Base-by-base conservation (phyloP, 306 rosid genomes). In the Urtica urens region DNA sequence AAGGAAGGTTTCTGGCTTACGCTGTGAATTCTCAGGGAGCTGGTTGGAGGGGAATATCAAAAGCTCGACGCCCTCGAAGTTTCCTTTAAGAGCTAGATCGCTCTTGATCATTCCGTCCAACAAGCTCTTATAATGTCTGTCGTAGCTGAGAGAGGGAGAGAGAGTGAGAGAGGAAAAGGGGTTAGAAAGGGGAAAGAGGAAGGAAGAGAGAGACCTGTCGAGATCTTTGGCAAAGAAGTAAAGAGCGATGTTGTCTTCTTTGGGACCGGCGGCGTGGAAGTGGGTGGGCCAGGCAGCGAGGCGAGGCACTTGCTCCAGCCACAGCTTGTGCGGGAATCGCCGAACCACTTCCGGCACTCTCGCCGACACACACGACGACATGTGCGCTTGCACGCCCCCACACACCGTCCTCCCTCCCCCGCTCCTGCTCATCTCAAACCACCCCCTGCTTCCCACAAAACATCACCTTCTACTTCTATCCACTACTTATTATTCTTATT, bases 151-250 rank as follows among this genome's bases (percentile, higher is more conserved):
- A 26, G 23, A 18, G 22, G 41, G n/a, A 62, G 14, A 17, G 19
- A 18, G 14, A 23, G 24, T 12, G 50, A 7, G 7, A 10, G 7
- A 39, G 18, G 27, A 7, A 17, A 43, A 14, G 10, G 29, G 12
- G 4, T 29, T 1, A 23, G 16, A 6, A 24, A 25, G 12, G 53
- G 23, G 30, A 35, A 20, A 55, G 63, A 20, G 44, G 21, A 62
- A 27, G 44, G 30, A 55, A 46, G 31, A 55, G 45, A 58, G 28
- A 25, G 26, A 74, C 96, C 93, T 83, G 62, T 81, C 78, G 45
- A 72, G 45, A 73, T 88, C 95, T 61, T 67, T 75, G 43, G 97
- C 95, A 68, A 88, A 88, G 68, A 88, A 83, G 80, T 78, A 83
- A 44, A 88, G 93, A 28, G 93, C 97, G 62, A 88, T 80, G 55